Evolutionary conservation across 2,329 filamentous ascomycete genomes (phyloP).

Genomic region (Aspergillus terreus): DNA sequence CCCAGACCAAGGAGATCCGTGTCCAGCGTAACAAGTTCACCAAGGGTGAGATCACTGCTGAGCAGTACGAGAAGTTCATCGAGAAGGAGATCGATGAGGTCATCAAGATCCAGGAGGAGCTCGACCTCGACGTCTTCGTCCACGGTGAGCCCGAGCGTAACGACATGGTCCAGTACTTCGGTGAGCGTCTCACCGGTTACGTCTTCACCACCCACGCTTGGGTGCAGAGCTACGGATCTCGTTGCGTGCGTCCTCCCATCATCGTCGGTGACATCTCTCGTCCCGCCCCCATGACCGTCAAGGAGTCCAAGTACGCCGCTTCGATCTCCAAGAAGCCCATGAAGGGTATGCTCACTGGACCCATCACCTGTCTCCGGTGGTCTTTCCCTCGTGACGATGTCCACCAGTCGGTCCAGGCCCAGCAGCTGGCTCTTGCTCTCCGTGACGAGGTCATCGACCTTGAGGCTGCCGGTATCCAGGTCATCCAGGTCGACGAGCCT

Average conservation of each 20-base stretch:
- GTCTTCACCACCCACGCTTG: conserved; percentile 98
- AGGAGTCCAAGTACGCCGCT: conserved; percentile 99
- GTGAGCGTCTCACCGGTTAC: conserved; percentile 94
- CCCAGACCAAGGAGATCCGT: conserved; percentile 98
- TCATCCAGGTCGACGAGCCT: conserved; percentile 99
- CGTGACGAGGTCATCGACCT: conserved; percentile 98
- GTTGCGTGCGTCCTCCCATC: conserved; percentile 96
- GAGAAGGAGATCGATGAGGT: conserved; percentile 97
- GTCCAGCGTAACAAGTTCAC: conserved; percentile 96
- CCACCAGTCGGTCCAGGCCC: conserved; percentile 97
- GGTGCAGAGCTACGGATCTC: conserved; percentile 98
- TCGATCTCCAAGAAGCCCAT: conserved; percentile 97
- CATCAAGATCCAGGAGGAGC: conserved; percentile 96
- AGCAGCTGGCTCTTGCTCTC: conserved; percentile 96
- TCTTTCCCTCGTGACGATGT: conserved; percentile 99
- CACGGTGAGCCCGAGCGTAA: conserved; percentile 99
- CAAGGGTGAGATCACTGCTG: conserved; percentile 91
- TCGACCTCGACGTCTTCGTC: conserved; percentile 93
- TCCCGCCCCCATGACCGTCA: conserved; percentile 96
- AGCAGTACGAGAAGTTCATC: conserved; percentile 98
- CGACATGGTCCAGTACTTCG: conserved; percentile 99
- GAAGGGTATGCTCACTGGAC: conserved; percentile 99
- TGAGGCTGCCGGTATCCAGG: conserved; percentile 90
- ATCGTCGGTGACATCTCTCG: conserved; percentile 98
- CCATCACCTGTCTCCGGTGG: conserved; percentile 98